A percentile compares a stretch with the other conserved stretches of the same genome.
Evolutionary conservation across 495 filamentous ascomycete genomes (phyloP).

Genomic region (Aspergillus mulundensis): DNA sequence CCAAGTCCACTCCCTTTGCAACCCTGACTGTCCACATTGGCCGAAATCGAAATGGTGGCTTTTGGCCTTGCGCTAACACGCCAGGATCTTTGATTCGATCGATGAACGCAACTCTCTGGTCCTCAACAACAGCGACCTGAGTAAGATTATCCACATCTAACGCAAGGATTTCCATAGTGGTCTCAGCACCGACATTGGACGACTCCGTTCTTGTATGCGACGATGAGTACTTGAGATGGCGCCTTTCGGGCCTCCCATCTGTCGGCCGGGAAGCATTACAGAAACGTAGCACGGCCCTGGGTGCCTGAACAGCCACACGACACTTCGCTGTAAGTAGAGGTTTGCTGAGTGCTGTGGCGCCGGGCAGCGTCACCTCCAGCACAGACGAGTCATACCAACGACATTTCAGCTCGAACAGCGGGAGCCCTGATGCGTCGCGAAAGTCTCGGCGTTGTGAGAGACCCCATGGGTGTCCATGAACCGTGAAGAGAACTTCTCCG

Average conservation of each 20-base stretch:
- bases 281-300: constrained; percentile 12
- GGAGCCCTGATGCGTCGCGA: constrained; percentile 13
- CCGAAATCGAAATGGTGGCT: constrained; percentile 17
- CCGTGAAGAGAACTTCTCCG: constrained; percentile 9
- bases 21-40: constrained; percentile 15
- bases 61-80: constrained; percentile 14
- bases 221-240: not conserved
- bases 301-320: constrained; percentile 12
- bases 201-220: not conserved
- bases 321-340: constrained; percentile 12
- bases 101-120: constrained; percentile 10
- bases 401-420: constrained; percentile 17
- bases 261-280: constrained; percentile 4
- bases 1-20: constrained; percentile 16
- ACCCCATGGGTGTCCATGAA: constrained; percentile 16
- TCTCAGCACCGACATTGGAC: not conserved
- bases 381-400: constrained; percentile 17
- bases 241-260: not conserved
- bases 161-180: constrained; percentile 9
- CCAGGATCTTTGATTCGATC: constrained; percentile 8
- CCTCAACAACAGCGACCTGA: constrained; percentile 12
- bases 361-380: constrained; percentile 15
- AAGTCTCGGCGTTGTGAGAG: constrained; percentile 16
- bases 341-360: not conserved
- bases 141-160: constrained; percentile 15